These are phyloP conservation scores for Vicia sativa DNA, from an alignment of 306 rosid species.

Conservation along the genomic window DNA sequence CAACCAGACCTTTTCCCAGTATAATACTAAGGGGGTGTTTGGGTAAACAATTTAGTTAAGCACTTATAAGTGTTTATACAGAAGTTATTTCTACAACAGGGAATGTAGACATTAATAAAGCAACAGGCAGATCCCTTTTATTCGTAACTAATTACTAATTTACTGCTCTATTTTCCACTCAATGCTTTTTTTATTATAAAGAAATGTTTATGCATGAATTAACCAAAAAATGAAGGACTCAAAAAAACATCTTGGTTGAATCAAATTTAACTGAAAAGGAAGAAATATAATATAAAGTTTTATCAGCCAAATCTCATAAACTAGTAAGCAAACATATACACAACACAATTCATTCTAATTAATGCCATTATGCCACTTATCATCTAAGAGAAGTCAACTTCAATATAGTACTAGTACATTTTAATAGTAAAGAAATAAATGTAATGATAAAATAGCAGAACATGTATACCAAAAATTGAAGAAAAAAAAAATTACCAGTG, in stretches of 20 bases:
- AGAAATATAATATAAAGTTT: no score
- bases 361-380: background rate
- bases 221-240: conserved; percentile 27
- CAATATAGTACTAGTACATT: conserved; percentile 1
- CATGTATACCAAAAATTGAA: conserved; percentile 19
- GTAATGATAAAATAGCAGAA: conserved; percentile 16
- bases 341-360: conserved; percentile 21
- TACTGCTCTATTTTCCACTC: no score
- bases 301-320: conserved; percentile 5
- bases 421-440: conserved; percentile 25
- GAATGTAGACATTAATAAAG: no score
- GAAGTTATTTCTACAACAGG: no score
- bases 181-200: no score
- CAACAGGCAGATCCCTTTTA: no score
- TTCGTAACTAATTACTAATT: no score
- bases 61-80: no score
- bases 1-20: background rate
- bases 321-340: conserved; percentile 3
- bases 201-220: no score
- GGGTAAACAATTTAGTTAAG: background rate
- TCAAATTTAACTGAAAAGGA: no score
- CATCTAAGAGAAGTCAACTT: conserved; percentile 24
- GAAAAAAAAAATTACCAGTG: conserved; percentile 59
- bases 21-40: background rate
- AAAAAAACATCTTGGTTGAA: background rate